phyloP scores from a whole-genome alignment of 176 grass and related monocot species.

The Musa schizocarpa region DNA sequence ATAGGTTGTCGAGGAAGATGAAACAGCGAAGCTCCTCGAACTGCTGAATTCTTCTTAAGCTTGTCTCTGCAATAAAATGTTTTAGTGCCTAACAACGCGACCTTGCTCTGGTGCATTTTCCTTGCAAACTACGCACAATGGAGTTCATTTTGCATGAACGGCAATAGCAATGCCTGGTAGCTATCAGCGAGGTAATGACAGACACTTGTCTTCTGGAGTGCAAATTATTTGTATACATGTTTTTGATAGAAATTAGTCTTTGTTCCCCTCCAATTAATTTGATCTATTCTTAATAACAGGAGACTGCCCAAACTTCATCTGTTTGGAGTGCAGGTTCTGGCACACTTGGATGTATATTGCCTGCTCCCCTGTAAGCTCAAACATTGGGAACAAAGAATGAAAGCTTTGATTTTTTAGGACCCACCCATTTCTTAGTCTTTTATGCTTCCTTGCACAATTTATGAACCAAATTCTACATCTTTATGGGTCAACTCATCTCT shows the following conservation, averaged over 20 bases:
- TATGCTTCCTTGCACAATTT: constrained; percentile 21
- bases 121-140: constrained; percentile 20
- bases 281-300: constrained; percentile 37
- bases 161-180: neutral
- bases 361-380: constrained; percentile 39
- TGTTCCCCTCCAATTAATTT: constrained; percentile 2
- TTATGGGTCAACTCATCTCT: neutral
- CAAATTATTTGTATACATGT: constrained; percentile 35
- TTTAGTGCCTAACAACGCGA: constrained; percentile 34
- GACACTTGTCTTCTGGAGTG: constrained; percentile 21
- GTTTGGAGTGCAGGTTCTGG: constrained; percentile 29
- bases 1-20: constrained; percentile 58
- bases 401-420: constrained; percentile 18
- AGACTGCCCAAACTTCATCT: constrained; percentile 39
- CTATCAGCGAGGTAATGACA: neutral
- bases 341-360: constrained; percentile 40
- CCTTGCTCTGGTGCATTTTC: neutral
- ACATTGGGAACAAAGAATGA: neutral
- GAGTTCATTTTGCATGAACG: constrained; percentile 8
- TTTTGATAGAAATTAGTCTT: constrained; percentile 25
- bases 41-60: constrained; percentile 42
- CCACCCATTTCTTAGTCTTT: constrained; percentile 33
- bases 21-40: constrained; percentile 34
- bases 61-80: constrained; percentile 14
- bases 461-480: neutral